Evolutionary conservation across 768 basidiomycete species (phyloP).

Genomic region (Grammothele lineata): DNA sequence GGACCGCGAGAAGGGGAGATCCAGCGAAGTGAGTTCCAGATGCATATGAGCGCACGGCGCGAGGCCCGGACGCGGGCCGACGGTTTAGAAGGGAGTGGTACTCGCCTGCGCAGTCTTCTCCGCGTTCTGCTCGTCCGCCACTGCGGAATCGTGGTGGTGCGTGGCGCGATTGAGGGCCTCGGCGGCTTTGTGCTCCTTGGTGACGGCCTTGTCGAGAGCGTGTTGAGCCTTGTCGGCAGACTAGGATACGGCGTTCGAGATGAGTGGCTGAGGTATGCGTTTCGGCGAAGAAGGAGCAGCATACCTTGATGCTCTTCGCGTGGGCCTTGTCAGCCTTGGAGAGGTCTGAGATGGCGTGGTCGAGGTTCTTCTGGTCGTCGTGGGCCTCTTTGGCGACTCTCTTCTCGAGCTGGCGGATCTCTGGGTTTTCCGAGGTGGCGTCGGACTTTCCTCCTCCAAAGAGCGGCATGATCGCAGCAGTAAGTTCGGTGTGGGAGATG

Average conservation of each 20-base stretch:
- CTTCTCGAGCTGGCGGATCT: conserved; percentile 40
- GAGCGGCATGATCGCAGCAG: conserved; percentile 21
- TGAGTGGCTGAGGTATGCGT: no score
- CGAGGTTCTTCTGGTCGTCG: conserved; percentile 44
- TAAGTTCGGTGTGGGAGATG: neutral
- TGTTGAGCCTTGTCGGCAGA: conserved; percentile 44
- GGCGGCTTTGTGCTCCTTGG: conserved; percentile 47
- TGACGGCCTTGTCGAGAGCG: conserved; percentile 42
- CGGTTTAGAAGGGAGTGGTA: neutral
- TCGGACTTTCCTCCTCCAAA: conserved; percentile 23
- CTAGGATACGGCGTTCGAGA: conserved; percentile 22
- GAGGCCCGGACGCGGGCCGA: no score
- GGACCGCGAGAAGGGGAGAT: no score
- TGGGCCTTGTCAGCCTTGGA: conserved; percentile 49
- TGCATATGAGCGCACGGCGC: no score
- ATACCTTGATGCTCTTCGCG: conserved; percentile 48
- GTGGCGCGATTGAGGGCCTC: conserved; percentile 49
- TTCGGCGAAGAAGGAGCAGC: conserved; percentile 5
- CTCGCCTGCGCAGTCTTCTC: conserved; percentile 42
- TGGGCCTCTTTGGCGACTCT: conserved; percentile 46
- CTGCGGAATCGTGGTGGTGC: conserved; percentile 46
- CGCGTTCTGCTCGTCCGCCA: conserved; percentile 38
- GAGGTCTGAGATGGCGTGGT: conserved; percentile 52
- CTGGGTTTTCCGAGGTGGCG: conserved; percentile 22
- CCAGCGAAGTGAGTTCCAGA: no score